Evolutionary conservation across 805 yeast species (phyloP).

Genomic region (Torulaspora franciscae): DNA sequence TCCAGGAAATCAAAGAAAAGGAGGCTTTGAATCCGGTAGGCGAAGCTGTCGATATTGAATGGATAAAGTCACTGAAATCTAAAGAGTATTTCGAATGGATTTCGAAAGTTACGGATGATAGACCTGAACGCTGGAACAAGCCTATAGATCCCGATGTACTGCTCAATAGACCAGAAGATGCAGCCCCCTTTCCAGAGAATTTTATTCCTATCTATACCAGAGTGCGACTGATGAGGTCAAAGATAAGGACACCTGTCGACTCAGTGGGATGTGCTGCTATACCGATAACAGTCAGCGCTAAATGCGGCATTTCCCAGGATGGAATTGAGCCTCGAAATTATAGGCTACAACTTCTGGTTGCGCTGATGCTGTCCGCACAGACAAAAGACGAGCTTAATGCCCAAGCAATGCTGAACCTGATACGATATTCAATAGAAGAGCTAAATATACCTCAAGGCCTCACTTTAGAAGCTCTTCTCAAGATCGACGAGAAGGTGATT

Average conservation of each 20-base stretch:
- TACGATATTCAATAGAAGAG: conserved; percentile 44
- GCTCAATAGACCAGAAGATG: conserved; percentile 9
- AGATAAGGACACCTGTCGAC: conserved; percentile 79
- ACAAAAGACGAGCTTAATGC: conserved; percentile 86
- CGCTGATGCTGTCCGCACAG: conserved; percentile 85
- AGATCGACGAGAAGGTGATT: conserved; percentile 49
- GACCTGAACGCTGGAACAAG: conserved; percentile 20
- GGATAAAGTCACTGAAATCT: conserved; percentile 28
- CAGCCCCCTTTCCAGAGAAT: conserved; percentile 37
- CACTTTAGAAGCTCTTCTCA: conserved; percentile 49
- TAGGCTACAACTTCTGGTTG: conserved; percentile 70
- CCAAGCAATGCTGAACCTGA: conserved; percentile 61
- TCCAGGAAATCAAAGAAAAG: conserved; percentile 1
- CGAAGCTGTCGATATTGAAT: conserved; percentile 20
- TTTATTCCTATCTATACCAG: conserved; percentile 55
- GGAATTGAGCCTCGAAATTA: conserved; percentile 36
- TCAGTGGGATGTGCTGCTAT: conserved; percentile 74
- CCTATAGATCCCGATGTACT: conserved; percentile 18
- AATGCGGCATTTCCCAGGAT: conserved; percentile 26
- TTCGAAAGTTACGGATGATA: conserved; percentile 25
- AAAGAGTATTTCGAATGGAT: conserved; percentile 30
- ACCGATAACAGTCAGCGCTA: conserved; percentile 38
- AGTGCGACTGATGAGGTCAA: conserved; percentile 61
- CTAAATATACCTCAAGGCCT: conserved; percentile 44
- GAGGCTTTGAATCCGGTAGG: background rate